A percentile compares a stretch with the other conserved stretches of the same genome.
These are phyloP conservation scores for Petunia hybrid DNA, from an alignment of 305 asterid species.

Conservation along the genomic window DNA sequence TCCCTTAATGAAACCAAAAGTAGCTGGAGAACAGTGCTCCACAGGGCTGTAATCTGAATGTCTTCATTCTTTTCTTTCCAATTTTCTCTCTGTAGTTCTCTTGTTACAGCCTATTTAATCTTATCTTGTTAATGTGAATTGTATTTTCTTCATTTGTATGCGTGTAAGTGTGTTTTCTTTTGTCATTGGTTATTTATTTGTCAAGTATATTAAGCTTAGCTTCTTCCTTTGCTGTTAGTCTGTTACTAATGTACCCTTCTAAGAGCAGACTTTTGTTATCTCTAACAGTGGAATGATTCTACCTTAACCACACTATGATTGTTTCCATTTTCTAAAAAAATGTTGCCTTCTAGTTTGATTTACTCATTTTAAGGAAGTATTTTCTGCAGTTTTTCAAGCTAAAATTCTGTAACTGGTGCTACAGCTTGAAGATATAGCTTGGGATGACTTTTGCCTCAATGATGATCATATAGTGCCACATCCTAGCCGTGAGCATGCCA, in stretches of 20 bases:
- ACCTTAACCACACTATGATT: neutral
- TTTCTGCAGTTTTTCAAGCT: conserved; percentile 48
- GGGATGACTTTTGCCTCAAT: conserved; percentile 71
- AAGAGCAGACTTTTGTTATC: neutral
- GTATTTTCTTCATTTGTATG: neutral
- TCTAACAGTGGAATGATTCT: neutral
- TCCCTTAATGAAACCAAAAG: neutral
- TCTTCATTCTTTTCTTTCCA: neutral
- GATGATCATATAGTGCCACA: conserved; percentile 84
- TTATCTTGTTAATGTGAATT: neutral
- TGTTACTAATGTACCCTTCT: neutral
- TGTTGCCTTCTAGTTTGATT: neutral
- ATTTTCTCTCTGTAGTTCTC: neutral
- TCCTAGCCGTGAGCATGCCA: conserved; percentile 41
- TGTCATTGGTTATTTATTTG: neutral
- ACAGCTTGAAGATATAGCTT: conserved; percentile 74
- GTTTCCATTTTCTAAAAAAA: neutral
- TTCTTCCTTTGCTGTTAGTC: neutral
- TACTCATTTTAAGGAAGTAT: conserved; percentile 50
- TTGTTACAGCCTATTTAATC: neutral
- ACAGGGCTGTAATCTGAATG: neutral
- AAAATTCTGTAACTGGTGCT: conserved; percentile 60
- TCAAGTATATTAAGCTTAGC: neutral
- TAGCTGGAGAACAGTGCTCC: neutral
- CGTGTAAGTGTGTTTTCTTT: neutral